Base-by-base conservation (phyloP, 2,329 filamentous ascomycete species). In the Cytospora schulzeri region DNA sequence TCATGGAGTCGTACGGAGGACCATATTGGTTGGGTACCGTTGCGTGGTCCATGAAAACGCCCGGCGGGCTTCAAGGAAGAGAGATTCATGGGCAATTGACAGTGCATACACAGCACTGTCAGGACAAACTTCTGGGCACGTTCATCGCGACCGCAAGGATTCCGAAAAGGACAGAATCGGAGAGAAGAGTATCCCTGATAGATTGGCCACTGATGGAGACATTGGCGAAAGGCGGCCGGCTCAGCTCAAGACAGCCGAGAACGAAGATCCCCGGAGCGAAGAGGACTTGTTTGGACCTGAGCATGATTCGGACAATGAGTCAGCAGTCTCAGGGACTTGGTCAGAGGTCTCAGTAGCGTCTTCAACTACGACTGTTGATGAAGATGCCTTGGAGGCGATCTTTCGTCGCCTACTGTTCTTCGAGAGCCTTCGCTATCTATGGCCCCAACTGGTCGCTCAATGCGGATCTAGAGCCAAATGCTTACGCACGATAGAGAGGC, bases 1-100 rank as follows among this genome's bases (percentile, higher is more conserved):
- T 55, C 93, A 97, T 73, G 71, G 72, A 54, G 80, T 93, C 64
- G 86, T 92, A 69, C 88, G 91, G 72, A 89, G 90, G 74, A 91
- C 86, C 8, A 90, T 97, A 59, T 81, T 91, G 24, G 92, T 97
- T 29, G 93, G 93, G 59, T 95, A 95, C 73, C 85, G 89, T 59
- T 97, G 93, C 78, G 76, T 79, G 53, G 76, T 75, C 29, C 90
- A 92, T 74, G 9, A 4, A 5, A 9, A 71, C 77, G 9, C 69
- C 41, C 15, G 14, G 35, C 35, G 19, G 15, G 3, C 4, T 38
- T 38, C 14, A 4, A 15, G 19, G 29, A 9, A 31, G 29, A 31
- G 9, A 31, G 29, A 9, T 9, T 31, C 29, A 31, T 5, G 4
- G 9, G 29, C 4, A 31, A 31, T 9, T 31, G 29, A 31, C 29